phyloP scores from a whole-genome alignment of 106 monocot genomes.

The Phalaenopsis equestris region DNA sequence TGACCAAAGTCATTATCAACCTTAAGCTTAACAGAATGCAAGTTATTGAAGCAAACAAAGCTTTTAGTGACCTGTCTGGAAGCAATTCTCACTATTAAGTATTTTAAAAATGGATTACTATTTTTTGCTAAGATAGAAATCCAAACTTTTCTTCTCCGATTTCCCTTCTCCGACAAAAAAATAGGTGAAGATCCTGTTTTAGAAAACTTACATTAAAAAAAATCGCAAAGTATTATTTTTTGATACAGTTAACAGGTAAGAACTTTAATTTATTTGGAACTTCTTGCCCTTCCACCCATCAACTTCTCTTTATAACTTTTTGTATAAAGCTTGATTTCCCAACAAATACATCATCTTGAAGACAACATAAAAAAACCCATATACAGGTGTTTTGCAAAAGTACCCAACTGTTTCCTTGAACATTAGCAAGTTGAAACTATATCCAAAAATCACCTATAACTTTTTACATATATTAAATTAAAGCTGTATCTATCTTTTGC shows the following conservation, averaged over 20 bases:
- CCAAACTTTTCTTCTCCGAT: background rate
- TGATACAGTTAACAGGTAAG: background rate
- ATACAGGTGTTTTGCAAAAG: background rate
- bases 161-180: background rate
- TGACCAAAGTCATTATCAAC: background rate
- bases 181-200: background rate
- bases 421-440: background rate
- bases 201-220: background rate
- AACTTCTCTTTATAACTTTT: background rate
- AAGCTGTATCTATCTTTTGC: background rate
- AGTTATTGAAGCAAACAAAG: background rate
- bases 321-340: background rate
- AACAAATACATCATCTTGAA: background rate
- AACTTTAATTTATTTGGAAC: background rate
- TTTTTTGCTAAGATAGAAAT: background rate
- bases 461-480: background rate
- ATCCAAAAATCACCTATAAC: background rate
- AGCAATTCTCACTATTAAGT: background rate
- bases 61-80: background rate
- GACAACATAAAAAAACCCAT: background rate
- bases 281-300: background rate
- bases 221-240: background rate
- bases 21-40: background rate
- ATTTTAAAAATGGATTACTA: background rate
- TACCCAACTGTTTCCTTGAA: background rate